Evolutionary conservation across 106 monocot genomes (phyloP).

Genomic region (Phalaenopsis equestris): DNA sequence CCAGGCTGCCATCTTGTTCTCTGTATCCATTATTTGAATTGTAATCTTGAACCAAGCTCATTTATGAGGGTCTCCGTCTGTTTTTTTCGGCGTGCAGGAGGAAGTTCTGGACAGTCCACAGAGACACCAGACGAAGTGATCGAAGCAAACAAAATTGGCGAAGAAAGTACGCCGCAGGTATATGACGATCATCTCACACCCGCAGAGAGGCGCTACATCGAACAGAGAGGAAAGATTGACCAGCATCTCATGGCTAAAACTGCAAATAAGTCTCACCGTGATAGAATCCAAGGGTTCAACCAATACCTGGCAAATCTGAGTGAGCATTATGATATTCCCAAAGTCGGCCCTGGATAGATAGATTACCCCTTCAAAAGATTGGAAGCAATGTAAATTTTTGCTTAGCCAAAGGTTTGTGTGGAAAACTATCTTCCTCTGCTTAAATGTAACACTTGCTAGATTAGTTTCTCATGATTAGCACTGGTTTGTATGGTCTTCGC

Average conservation of each 20-base stretch:
- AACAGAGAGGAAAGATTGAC: conserved; percentile 74
- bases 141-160: conserved; percentile 29
- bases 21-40: no score
- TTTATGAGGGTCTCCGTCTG: no score
- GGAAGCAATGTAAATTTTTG: no score
- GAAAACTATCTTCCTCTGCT: no score
- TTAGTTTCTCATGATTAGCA: no score
- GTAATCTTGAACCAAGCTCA: no score
- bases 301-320: conserved; percentile 90
- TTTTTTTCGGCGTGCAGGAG: conserved; percentile 27
- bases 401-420: no score
- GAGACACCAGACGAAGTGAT: conserved; percentile 24
- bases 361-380: no score
- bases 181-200: conserved; percentile 64
- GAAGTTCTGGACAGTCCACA: conserved; percentile 18
- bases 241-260: conserved; percentile 56
- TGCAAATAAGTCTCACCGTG: conserved; percentile 84
- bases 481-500: no score
- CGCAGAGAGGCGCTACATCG: conserved; percentile 82
- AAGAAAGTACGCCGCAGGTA: conserved; percentile 15
- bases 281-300: conserved; percentile 83
- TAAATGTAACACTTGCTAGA: no score
- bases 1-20: no score
- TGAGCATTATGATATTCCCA: conserved; percentile 98
- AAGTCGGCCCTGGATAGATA: conserved; percentile 94